Conservation (phyloP, 2,329 filamentous ascomycete genomes). For the Lecanicillium sp. region DNA sequence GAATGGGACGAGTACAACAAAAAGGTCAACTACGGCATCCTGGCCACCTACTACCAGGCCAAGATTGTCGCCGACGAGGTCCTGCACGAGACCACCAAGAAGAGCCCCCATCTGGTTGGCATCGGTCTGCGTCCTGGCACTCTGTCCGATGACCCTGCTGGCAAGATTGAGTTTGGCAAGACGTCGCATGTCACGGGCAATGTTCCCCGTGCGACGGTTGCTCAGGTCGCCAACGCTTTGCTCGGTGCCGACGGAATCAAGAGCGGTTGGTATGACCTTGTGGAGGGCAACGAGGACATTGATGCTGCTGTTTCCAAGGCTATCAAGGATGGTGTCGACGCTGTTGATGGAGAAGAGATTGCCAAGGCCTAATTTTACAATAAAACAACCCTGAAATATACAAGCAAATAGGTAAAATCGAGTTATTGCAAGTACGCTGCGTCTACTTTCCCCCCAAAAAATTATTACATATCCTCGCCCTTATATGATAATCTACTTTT, state of each 20-base stretch:
- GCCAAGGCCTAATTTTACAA: constrained; percentile 16
- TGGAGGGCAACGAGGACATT: constrained; percentile 43
- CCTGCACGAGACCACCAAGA: constrained; percentile 39
- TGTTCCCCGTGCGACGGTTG: constrained; percentile 51
- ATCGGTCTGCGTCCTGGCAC: constrained; percentile 46
- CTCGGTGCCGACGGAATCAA: constrained; percentile 39
- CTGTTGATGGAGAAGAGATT: constrained; percentile 42
- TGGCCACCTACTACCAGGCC: constrained; percentile 50
- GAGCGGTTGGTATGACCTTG: constrained; percentile 46
- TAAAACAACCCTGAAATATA: neutral
- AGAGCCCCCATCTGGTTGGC: constrained; percentile 33
- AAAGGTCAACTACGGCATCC: constrained; percentile 26
- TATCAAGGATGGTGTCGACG: constrained; percentile 40
- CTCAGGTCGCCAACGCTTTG: constrained; percentile 45
- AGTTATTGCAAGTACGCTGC: neutral
- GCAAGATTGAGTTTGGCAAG: constrained; percentile 38
- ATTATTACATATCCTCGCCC: too few species aligned
- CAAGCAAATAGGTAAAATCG: constrained; percentile 4
- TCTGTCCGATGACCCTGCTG: constrained; percentile 40
- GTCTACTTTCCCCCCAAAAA: too few species aligned
- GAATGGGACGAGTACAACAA: constrained; percentile 38
- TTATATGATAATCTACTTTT: too few species aligned
- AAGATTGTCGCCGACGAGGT: constrained; percentile 53
- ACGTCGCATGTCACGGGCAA: constrained; percentile 27
- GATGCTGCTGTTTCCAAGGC: constrained; percentile 38